phyloP scores from a whole-genome alignment of 2,329 filamentous ascomycete species.

The Leptographium galeiforme region DNA sequence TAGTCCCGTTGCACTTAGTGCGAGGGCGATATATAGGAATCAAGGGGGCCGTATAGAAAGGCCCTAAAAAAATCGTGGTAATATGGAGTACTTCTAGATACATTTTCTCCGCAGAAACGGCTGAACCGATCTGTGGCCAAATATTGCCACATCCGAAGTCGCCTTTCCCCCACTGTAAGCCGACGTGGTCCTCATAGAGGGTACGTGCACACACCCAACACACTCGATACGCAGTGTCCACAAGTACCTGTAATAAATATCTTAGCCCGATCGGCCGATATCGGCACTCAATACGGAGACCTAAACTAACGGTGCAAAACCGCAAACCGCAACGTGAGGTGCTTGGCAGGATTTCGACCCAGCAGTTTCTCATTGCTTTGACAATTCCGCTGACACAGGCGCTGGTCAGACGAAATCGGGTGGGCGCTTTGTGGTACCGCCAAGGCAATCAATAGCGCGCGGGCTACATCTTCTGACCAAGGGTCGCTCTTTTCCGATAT shows the following conservation, averaged over 20 bases:
- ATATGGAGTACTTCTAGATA: no score
- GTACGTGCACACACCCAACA: no score
- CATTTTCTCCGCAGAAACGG: not conserved
- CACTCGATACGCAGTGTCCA: no score
- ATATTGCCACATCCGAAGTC: not conserved
- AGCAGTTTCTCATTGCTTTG: not conserved
- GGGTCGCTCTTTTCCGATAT: not conserved
- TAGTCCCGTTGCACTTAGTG: no score
- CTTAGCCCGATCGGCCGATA: not conserved
- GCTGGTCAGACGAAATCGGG: constrained; percentile 9
- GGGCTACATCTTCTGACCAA: constrained; percentile 1
- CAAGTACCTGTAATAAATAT: no score
- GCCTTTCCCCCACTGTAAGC: not conserved
- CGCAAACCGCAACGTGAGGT: not conserved
- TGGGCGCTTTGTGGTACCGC: not conserved
- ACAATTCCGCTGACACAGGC: constrained; percentile 9
- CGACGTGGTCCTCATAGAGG: no score
- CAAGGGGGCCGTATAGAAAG: no score
- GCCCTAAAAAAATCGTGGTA: no score
- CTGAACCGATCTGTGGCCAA: not conserved
- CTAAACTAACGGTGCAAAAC: not conserved
- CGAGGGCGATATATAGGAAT: no score
- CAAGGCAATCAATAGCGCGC: constrained; percentile 3
- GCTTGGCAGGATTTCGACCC: not conserved
- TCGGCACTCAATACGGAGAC: no score